phyloP scores from a whole-genome alignment of 2,329 filamentous ascomycete genomes.

The Diaporthe nobilis region DNA sequence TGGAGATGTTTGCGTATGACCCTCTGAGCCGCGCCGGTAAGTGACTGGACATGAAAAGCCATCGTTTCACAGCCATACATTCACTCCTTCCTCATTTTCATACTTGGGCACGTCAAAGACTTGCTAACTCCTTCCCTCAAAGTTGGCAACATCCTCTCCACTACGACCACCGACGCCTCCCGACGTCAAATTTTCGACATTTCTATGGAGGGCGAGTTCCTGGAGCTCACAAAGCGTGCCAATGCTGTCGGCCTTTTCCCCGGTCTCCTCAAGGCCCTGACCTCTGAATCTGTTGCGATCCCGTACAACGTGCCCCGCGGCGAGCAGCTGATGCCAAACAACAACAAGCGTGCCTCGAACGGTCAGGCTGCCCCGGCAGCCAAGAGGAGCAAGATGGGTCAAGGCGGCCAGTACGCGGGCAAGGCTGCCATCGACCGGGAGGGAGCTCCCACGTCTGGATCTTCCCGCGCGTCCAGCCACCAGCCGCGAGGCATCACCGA shows the following conservation, averaged over 20 bases:
- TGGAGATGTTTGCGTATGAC: neutral
- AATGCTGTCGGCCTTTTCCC: neutral
- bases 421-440: neutral
- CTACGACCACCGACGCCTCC: neutral
- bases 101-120: neutral
- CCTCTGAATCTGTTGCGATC: neutral
- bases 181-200: neutral
- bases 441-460: neutral
- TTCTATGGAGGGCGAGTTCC: neutral
- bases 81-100: too few relatives aligned
- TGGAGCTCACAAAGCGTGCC: neutral
- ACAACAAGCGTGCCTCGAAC: neutral
- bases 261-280: neutral
- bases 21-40: slow-evolving; percentile 26
- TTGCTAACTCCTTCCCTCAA: slow-evolving; percentile 3
- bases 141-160: slow-evolving; percentile 20
- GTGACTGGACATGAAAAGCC: neutral
- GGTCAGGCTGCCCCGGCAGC: neutral
- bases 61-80: too few relatives aligned
- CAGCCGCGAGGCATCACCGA: neutral
- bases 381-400: neutral
- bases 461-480: neutral
- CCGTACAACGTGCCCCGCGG: neutral
- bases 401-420: neutral
- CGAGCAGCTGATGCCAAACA: neutral